Evolutionary conservation across 2,329 filamentous ascomycete genomes (phyloP).

Genomic region (Xylaria sp.): DNA sequence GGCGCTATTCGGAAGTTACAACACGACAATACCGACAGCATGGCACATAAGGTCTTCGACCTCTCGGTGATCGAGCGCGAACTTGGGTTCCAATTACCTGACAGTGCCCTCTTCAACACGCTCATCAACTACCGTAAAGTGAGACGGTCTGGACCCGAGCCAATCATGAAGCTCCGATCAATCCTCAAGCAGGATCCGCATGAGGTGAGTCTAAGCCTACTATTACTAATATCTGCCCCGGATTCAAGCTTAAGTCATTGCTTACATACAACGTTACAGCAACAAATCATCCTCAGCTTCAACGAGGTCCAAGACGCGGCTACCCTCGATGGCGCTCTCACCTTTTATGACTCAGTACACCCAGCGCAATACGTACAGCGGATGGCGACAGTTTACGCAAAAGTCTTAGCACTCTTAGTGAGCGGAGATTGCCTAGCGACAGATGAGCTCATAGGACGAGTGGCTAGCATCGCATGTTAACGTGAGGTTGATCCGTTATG

Average conservation of each 20-base stretch:
- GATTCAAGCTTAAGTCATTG: background rate
- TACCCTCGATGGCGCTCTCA: slow-evolving; percentile 3
- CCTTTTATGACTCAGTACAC: slow-evolving; percentile 10
- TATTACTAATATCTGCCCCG: background rate
- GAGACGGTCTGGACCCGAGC: slow-evolving; percentile 12
- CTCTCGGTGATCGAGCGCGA: slow-evolving; percentile 5
- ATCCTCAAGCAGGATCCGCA: slow-evolving; percentile 24
- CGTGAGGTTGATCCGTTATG: background rate
- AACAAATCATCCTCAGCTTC: slow-evolving; percentile 21
- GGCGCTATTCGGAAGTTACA: slow-evolving; percentile 17
- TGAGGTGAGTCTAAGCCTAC: slow-evolving; percentile 9
- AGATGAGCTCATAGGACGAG: slow-evolving; percentile 2
- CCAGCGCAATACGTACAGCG: background rate
- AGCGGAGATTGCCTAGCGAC: background rate
- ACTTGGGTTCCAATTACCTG: slow-evolving; percentile 4
- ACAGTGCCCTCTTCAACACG: slow-evolving; percentile 19
- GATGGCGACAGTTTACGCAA: slow-evolving; percentile 3
- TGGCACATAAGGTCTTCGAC: slow-evolving; percentile 24
- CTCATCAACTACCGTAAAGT: slow-evolving; percentile 25
- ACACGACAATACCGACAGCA: slow-evolving; percentile 22
- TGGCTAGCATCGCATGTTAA: background rate
- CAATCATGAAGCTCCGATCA: slow-evolving; percentile 23
- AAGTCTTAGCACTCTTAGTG: background rate
- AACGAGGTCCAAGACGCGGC: slow-evolving; percentile 12
- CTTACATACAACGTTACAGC: slow-evolving; percentile 12